Evolutionary conservation across 177 flowering plant species (phyloP).

Genomic region (Vitis hybrid): DNA sequence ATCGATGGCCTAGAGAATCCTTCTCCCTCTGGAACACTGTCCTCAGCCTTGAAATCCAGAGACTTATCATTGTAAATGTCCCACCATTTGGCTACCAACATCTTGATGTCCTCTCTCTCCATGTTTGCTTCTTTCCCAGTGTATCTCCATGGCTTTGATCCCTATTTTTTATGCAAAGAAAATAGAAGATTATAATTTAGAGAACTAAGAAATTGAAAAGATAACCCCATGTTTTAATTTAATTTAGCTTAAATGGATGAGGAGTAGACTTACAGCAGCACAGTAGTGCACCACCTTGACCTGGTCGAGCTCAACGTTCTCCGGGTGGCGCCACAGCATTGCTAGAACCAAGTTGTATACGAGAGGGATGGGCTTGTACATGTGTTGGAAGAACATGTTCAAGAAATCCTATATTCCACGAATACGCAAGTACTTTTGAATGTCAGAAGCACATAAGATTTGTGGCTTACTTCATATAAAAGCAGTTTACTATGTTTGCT

Average conservation of each 20-base stretch:
- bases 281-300: slow-evolving; percentile 80
- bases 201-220: no score
- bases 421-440: not conserved
- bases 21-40: slow-evolving; percentile 15
- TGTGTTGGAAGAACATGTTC: slow-evolving; percentile 57
- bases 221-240: not conserved
- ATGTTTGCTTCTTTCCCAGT: slow-evolving; percentile 54
- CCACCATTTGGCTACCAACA: slow-evolving; percentile 52
- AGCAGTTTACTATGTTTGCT: no score
- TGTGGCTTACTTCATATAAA: no score
- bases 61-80: slow-evolving; percentile 46
- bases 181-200: not conserved
- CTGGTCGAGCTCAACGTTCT: slow-evolving; percentile 56
- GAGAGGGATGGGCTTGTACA: slow-evolving; percentile 63
- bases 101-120: slow-evolving; percentile 56
- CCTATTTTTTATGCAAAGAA: slow-evolving; percentile 21
- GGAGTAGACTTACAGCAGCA: slow-evolving; percentile 55
- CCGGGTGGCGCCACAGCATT: slow-evolving; percentile 80
- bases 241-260: no score
- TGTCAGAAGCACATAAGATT: not conserved
- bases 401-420: slow-evolving; percentile 52
- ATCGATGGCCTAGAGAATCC: slow-evolving; percentile 24
- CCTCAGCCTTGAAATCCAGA: slow-evolving; percentile 33
- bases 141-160: slow-evolving; percentile 63
- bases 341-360: slow-evolving; percentile 67